These are phyloP conservation scores for Torrubiella hemipterigena DNA, from an alignment of 2,329 filamentous ascomycete genomes.

Conservation along the genomic window DNA sequence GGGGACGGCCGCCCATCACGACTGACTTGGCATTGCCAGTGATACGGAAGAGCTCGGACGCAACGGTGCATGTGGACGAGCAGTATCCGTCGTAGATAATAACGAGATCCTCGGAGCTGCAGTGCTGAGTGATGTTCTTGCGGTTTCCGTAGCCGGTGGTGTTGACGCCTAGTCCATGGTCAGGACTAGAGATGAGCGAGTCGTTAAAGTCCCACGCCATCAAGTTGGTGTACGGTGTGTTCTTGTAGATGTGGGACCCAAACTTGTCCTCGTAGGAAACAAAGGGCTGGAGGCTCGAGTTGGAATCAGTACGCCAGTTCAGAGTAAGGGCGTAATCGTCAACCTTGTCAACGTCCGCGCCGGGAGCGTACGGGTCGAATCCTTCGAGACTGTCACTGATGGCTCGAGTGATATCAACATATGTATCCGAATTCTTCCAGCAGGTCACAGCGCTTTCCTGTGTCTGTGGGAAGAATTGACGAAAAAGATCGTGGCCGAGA, in stretches of 20 bases:
- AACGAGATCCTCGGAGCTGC: conserved; percentile 25
- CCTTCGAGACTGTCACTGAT: not conserved
- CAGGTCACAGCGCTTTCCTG: conserved; percentile 7
- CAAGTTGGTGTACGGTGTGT: conserved; percentile 1
- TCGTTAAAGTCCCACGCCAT: conserved; percentile 3
- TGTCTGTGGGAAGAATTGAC: conserved; percentile 19
- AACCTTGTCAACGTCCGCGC: conserved; percentile 3
- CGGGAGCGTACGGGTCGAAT: not conserved
- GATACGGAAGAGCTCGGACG: conserved; percentile 40
- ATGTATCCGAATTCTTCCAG: not conserved
- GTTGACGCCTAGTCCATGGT: conserved; percentile 20
- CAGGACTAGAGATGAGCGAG: conserved; percentile 24
- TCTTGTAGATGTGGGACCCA: conserved; percentile 2
- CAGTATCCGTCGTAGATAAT: conserved; percentile 44
- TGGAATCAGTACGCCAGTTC: conserved; percentile 4
- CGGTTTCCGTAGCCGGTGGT: conserved; percentile 29
- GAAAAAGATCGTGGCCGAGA: conserved; percentile 36
- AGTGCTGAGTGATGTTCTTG: conserved; percentile 10
- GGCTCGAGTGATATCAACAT: not conserved
- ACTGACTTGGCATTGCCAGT: conserved; percentile 42
- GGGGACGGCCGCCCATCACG: conserved; percentile 43
- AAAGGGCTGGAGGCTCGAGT: conserved; percentile 21
- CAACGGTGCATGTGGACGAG: conserved; percentile 47
- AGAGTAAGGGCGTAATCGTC: not conserved
- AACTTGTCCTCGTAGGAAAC: conserved; percentile 4